phyloP scores from a whole-genome alignment of 306 rosid genomes.

The Pachyrhizus erosus region DNA sequence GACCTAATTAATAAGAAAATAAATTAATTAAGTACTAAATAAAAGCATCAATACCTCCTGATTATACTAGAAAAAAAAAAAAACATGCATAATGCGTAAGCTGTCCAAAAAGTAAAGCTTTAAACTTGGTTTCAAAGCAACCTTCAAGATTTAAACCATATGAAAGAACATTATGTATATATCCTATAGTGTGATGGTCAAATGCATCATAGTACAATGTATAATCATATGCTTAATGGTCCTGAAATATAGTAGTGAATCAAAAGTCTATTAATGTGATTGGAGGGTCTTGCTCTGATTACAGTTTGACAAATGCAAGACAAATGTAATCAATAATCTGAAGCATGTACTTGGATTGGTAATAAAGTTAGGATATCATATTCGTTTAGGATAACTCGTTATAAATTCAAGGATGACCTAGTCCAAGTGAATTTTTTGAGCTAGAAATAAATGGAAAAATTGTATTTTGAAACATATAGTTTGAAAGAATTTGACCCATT shows the following conservation, averaged over 20 bases:
- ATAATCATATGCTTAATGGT: constrained; percentile 37
- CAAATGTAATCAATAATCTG: constrained; percentile 32
- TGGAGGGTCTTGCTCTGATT: constrained; percentile 39
- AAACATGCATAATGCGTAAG: neutral
- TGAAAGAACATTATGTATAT: constrained; percentile 24
- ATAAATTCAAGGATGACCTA: neutral
- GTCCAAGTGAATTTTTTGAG: neutral
- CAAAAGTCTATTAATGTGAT: constrained; percentile 14
- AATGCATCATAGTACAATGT: constrained; percentile 28
- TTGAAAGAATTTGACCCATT: neutral
- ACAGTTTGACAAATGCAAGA: constrained; percentile 23
- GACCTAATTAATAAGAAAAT: no score
- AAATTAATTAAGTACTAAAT: no score
- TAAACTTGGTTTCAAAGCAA: constrained; percentile 31
- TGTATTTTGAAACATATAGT: neutral
- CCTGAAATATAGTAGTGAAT: neutral
- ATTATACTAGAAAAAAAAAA: no score
- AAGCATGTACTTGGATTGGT: constrained; percentile 25
- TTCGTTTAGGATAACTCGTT: neutral
- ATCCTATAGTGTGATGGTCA: constrained; percentile 8
- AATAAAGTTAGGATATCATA: neutral
- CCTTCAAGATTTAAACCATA: neutral
- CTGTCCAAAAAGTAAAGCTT: neutral
- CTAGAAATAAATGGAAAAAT: neutral
- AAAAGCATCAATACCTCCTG: no score